Percentiles rank a stretch among this genome's conserved stretches.
Evolutionary conservation across 768 basidiomycete genomes (phyloP).

Genomic region (Mycena indigotica): DNA sequence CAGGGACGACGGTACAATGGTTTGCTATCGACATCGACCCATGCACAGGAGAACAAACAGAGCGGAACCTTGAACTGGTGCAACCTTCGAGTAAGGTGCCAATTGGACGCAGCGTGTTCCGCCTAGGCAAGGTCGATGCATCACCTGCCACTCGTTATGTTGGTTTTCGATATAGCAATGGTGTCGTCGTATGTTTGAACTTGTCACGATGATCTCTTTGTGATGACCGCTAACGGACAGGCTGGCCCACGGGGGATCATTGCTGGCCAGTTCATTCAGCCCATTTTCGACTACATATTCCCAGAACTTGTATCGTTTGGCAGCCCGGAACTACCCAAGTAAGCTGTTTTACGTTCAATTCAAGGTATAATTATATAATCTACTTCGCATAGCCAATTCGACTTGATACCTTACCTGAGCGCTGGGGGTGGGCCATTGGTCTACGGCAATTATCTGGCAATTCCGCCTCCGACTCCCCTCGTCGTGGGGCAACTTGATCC

Average conservation of each 20-base stretch:
- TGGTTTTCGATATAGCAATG: constrained; percentile 13
- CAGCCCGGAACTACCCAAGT: constrained; percentile 12
- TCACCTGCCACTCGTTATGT: constrained; percentile 23
- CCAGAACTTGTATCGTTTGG: constrained; percentile 25
- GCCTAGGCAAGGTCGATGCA: constrained; percentile 4
- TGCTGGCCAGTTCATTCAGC: constrained; percentile 6
- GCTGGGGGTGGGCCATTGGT: constrained; percentile 22
- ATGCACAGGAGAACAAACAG: constrained; percentile 22
- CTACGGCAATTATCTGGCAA: constrained; percentile 20
- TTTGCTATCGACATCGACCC: constrained; percentile 26
- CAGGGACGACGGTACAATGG: constrained; percentile 13
- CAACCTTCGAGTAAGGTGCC: neutral
- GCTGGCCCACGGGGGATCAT: constrained; percentile 21
- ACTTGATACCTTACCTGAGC: constrained; percentile 21
- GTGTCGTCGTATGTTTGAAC: constrained; percentile 1
- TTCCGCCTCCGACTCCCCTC: constrained; percentile 16
- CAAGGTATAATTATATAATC: too few relatives aligned
- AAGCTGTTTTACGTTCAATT: too few relatives aligned
- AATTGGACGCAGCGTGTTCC: constrained; percentile 4
- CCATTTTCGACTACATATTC: constrained; percentile 18
- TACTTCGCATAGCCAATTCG: constrained; percentile 24
- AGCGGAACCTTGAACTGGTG: constrained; percentile 15
- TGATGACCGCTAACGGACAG: neutral
- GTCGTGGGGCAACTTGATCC: constrained; percentile 24
- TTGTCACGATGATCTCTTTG: neutral